phyloP scores from a whole-genome alignment of 805 yeast genomes.

The Ogataea salicorniae region DNA sequence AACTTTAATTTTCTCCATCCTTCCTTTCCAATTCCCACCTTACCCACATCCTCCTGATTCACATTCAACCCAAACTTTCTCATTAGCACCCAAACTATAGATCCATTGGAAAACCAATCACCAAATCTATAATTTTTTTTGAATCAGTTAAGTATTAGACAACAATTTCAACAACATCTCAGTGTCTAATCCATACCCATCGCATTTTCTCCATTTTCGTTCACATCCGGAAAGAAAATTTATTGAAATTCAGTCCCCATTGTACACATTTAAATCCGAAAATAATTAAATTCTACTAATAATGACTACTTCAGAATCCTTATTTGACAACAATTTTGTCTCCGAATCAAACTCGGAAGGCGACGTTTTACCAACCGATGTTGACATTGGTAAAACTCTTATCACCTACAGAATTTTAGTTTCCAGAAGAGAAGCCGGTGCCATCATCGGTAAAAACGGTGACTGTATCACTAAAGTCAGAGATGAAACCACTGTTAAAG shows the following conservation, averaged over 20 bases:
- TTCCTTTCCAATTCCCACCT: no score
- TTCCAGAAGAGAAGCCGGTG: constrained; percentile 84
- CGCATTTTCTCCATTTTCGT: not conserved
- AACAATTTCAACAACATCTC: no score
- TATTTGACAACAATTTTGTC: constrained; percentile 27
- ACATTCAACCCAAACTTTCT: no score
- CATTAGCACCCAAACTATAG: no score
- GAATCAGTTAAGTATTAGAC: no score
- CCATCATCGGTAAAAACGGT: constrained; percentile 84
- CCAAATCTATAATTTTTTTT: no score
- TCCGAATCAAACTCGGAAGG: constrained; percentile 15
- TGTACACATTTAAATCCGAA: not conserved
- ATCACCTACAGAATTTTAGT: constrained; percentile 55
- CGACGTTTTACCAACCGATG: constrained; percentile 20
- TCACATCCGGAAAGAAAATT: not conserved
- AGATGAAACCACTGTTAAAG: constrained; percentile 71
- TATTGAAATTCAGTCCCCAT: not conserved
- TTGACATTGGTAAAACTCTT: constrained; percentile 25
- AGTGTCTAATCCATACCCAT: no score
- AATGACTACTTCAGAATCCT: constrained; percentile 28
- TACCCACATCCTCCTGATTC: no score
- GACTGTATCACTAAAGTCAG: constrained; percentile 70
- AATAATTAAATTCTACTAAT: not conserved
- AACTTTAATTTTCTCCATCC: no score
- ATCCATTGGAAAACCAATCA: no score